Conservation (phyloP, 371 early-diverging fungal species). For the Mortierella sp. region DNA sequence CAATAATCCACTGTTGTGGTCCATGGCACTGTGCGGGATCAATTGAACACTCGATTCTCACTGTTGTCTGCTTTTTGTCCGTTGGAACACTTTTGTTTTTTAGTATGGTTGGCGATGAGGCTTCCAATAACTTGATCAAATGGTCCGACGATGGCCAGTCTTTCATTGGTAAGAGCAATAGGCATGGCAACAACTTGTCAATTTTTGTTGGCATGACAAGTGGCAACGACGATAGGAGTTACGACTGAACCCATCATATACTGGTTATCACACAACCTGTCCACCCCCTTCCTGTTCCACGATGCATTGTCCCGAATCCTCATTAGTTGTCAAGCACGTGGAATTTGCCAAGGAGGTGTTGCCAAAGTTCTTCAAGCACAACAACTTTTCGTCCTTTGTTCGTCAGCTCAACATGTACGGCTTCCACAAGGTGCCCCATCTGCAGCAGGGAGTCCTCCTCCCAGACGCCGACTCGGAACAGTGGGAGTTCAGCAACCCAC, state of each 20-base stretch:
- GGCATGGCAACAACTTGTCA: too few relatives aligned
- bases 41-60: background rate
- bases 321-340: slow-evolving; percentile 72
- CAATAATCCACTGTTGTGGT: background rate
- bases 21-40: background rate
- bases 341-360: slow-evolving; percentile 90
- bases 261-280: background rate
- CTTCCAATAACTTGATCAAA: slow-evolving; percentile 77
- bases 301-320: background rate
- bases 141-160: slow-evolving; percentile 86
- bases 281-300: background rate
- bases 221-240: too few relatives aligned
- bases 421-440: slow-evolving; percentile 85
- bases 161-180: slow-evolving; percentile 68
- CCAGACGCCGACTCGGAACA: slow-evolving; percentile 70
- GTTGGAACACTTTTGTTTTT: background rate
- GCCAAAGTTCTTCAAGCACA: slow-evolving; percentile 93
- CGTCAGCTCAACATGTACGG: slow-evolving; percentile 98
- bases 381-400: slow-evolving; percentile 95
- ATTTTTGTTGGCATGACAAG: too few relatives aligned
- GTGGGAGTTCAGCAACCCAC: slow-evolving; percentile 74
- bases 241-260: background rate
- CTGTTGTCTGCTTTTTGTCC: background rate
- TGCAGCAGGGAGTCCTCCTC: slow-evolving; percentile 82
- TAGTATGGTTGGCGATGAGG: slow-evolving; percentile 83